Conservation (phyloP, 768 basidiomycete genomes). For the Boletus tylopilopsis region DNA sequence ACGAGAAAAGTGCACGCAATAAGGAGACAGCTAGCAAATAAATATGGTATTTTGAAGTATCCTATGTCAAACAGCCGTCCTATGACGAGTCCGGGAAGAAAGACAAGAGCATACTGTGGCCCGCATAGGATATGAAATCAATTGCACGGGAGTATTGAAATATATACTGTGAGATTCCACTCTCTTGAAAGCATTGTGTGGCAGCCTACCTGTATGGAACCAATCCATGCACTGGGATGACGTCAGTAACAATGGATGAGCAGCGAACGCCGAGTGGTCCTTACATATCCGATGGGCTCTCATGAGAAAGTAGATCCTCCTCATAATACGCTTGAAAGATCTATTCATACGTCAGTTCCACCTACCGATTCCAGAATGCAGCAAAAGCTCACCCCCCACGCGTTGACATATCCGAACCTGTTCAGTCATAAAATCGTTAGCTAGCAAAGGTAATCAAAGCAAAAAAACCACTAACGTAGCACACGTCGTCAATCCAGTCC, state of each 20-base stretch:
- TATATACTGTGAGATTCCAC: neutral
- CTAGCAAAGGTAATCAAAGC: neutral
- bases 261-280: conserved; percentile 5
- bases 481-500: conserved; percentile 29
- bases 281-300: conserved; percentile 63
- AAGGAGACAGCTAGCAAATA: conserved; percentile 46
- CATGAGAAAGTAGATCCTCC: conserved; percentile 42
- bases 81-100: conserved; percentile 56
- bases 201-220: conserved; percentile 58
- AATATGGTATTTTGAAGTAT: conserved; percentile 50
- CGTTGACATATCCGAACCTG: conserved; percentile 68
- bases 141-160: neutral
- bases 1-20: conserved; percentile 59
- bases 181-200: neutral
- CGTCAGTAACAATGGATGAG: neutral
- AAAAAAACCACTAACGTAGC: conserved; percentile 36
- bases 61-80: conserved; percentile 77
- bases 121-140: neutral
- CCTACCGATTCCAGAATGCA: neutral
- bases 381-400: conserved; percentile 62
- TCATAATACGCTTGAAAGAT: conserved; percentile 75
- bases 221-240: conserved; percentile 71
- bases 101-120: conserved; percentile 53
- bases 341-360: conserved; percentile 31
- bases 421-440: neutral